Evolutionary conservation across 78 protist genomes (phyloP).

Genomic region (Dictyostelium capitatum): DNA sequence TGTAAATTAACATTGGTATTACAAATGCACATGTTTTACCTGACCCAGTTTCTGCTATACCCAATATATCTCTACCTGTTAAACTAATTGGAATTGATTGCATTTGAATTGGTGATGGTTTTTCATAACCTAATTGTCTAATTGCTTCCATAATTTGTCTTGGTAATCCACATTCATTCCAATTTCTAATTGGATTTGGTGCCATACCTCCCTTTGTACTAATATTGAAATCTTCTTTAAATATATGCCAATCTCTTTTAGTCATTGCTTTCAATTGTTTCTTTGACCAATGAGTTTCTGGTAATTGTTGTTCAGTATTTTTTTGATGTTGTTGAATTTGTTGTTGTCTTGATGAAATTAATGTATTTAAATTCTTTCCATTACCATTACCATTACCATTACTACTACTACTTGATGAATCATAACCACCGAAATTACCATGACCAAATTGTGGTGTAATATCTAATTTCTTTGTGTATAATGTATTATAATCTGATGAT

Average conservation of each 20-base stretch:
- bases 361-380: not conserved
- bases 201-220: slow-evolving; percentile 88
- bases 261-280: slow-evolving; percentile 94
- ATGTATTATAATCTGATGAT: slow-evolving; percentile 70
- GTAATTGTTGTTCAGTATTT: not conserved
- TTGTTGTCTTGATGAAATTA: not conserved
- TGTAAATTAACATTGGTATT: slow-evolving; percentile 86
- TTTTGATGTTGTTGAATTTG: not conserved
- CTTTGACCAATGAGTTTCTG: slow-evolving; percentile 93
- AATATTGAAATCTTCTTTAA: slow-evolving; percentile 96
- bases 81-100: slow-evolving; percentile 91
- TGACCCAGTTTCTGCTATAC: slow-evolving; percentile 94
- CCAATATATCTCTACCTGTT: slow-evolving; percentile 89
- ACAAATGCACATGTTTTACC: slow-evolving; percentile 95
- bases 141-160: slow-evolving; percentile 66
- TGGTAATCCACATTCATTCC: slow-evolving; percentile 77
- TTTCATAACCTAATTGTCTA: slow-evolving; percentile 81
- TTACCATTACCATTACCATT: not conserved
- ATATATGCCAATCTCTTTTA: slow-evolving; percentile 98
- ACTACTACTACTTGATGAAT: too few species aligned
- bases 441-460: slow-evolving; percentile 86
- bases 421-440: slow-evolving; percentile 87
- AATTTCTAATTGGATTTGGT: slow-evolving; percentile 86
- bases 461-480: slow-evolving; percentile 65
- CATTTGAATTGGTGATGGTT: slow-evolving; percentile 94